phyloP scores from a whole-genome alignment of 768 basidiomycete genomes.

The Gymnopilus junonius region DNA sequence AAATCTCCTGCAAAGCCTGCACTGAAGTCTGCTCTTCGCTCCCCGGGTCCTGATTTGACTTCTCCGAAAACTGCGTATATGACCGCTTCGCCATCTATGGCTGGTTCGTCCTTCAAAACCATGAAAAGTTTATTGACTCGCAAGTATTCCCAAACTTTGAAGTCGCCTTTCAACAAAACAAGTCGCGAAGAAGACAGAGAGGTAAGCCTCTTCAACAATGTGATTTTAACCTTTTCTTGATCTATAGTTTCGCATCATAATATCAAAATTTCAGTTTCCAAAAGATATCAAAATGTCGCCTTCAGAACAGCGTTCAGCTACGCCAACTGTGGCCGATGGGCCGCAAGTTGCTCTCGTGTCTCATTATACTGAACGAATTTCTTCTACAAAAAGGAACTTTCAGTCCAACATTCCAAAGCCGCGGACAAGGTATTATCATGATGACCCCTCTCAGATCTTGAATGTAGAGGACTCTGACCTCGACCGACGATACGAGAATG shows the following conservation, averaged over 20 bases:
- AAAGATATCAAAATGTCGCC: neutral
- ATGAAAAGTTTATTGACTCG: slow-evolving; percentile 36
- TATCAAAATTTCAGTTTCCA: slow-evolving; percentile 2
- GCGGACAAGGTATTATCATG: slow-evolving; percentile 26
- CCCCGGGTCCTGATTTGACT: slow-evolving; percentile 36
- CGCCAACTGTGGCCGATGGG: neutral
- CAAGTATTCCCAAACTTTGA: slow-evolving; percentile 29
- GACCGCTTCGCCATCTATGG: slow-evolving; percentile 10
- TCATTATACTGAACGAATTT: neutral
- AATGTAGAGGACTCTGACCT: slow-evolving; percentile 48
- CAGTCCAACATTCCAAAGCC: slow-evolving; percentile 42
- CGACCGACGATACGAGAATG: slow-evolving; percentile 44
- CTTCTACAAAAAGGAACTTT: slow-evolving; percentile 13
- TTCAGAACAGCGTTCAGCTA: neutral
- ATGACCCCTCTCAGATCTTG: slow-evolving; percentile 22
- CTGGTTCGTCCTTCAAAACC: slow-evolving; percentile 30
- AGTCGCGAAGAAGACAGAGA: slow-evolving; percentile 22
- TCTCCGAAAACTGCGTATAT: slow-evolving; percentile 8
- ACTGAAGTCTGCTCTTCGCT: slow-evolving; percentile 43
- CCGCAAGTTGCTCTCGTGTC: neutral
- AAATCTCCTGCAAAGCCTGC: slow-evolving; percentile 37
- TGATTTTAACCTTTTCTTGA: neutral
- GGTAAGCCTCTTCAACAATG: slow-evolving; percentile 13
- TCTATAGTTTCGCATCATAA: too few species aligned
- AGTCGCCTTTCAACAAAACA: slow-evolving; percentile 22